Base-by-base conservation (phyloP, 202 grass and related monocot genomes). In the Panicum hallii region DNA sequence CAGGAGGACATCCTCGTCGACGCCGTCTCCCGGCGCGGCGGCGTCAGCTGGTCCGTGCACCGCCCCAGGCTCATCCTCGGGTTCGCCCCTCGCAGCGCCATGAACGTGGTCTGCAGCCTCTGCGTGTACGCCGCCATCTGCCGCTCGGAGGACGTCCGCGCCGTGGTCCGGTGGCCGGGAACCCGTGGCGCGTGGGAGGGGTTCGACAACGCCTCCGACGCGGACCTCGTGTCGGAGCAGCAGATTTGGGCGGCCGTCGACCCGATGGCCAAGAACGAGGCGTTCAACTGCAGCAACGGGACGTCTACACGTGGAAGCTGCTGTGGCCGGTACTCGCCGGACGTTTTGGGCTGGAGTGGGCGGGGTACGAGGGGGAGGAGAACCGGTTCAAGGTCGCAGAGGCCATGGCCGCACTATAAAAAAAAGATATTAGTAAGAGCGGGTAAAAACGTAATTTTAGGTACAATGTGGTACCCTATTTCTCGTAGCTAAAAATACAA, bases 261-360 rank as follows among this genome's bases (percentile, higher is more conserved):
- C 0, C 95, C 92, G 0, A 88, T 87, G 42, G 95, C 95, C 4
- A 97, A 87, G 85, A 94, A 97, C 6, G 79, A 97, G 63, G 82
- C 92, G 0, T 97, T 97, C 80, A 97, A 97, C 69, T 91, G 92
- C 79, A 90, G 67, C 90, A 94, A 97, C 40, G 95, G 95, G 95
- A 93, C 38, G 4, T 97, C 54, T 93, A 41, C 90, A 90, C 74
- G 56, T 97, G 95, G 95, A 97, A 95, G 77, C 77, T 75, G 26
- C 74, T 97, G 10, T 97, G 95, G 95, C 82, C 92, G 11, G 58
- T 91, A 9, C 75, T 97, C 26, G 94, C 92, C 0, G 87, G 89
- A 1, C 86, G 89, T 28, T 97, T 94, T 15, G 90, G 89, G 4
- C 1, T 94, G 44, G 92, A 91, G 46, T 89, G 88, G 87, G 34